Evolutionary conservation across 148 eudicot genomes (phyloP), one percentile per base, ranked within the genome.

Genomic region (Heliosperma pusillum): DNA sequence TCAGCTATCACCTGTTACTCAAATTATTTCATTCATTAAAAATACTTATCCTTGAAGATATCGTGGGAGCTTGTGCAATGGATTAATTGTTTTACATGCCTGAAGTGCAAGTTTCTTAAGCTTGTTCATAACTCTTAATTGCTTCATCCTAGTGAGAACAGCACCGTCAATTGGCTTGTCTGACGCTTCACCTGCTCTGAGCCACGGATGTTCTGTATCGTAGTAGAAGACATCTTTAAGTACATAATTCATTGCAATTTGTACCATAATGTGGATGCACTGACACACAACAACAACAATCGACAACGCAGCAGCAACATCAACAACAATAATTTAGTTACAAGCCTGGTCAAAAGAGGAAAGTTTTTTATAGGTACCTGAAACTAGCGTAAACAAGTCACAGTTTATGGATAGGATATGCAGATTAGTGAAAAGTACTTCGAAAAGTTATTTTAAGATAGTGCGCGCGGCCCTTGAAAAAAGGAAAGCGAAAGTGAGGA

Each of bases 111-210:
- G 98, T 73, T 93, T 89, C 80, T 93, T 93, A 78, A 93, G 91
- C 82, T 93, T 93, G 88, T 91, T 93, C 98, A 93, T 93, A 58
- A 92, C 93, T 85, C 98, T 81, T 78, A 93, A 91, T 73, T 93
- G 98, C 82, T 93, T 93, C 98, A 93, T 88, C 86, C 98, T 88
- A 5, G 96, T 86, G 20, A 93, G 87, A 29, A 93, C 98, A 45
- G 98, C 98, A 86, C 97, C 86, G 61, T 93, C 98, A 4, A 93
- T 89, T 75, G 98, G 98, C 78, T 89, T 90, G 82, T 93, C 98
- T 70, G 98, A 91, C 63, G 98, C 98, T 59, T 89, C 96, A 72
- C 91, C 97, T 79, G 91, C 97, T 82, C 86, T 89, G 57, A 93
- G 80, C 98, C 98, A 93, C 44, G 93, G 94, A 80, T 93, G 98